Evolutionary conservation across 2,329 filamentous ascomycete genomes (phyloP).

Genomic region (Aspergillus nomiae): DNA sequence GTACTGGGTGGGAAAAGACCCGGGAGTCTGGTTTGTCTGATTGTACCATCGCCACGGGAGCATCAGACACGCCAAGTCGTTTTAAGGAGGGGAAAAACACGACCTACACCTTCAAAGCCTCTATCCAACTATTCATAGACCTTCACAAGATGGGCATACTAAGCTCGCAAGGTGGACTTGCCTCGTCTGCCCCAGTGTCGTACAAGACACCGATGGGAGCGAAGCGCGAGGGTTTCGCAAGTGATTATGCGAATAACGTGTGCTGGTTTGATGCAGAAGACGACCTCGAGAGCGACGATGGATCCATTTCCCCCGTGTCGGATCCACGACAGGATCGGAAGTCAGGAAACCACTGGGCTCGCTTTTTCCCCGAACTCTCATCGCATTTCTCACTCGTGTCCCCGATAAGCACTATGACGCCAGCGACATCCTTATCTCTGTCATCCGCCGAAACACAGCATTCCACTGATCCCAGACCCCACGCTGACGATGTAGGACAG

Average conservation of each 20-base stretch:
- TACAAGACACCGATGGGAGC: neutral
- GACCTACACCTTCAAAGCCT: neutral
- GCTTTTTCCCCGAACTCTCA: slow-evolving; percentile 35
- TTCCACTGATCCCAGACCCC: neutral
- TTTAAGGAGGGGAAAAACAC: neutral
- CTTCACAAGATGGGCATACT: neutral
- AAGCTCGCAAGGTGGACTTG: neutral
- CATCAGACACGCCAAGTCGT: neutral
- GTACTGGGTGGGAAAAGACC: neutral
- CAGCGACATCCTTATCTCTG: slow-evolving; percentile 3
- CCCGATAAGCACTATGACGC: slow-evolving; percentile 21
- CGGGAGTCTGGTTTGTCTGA: neutral
- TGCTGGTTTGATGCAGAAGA: slow-evolving; percentile 7
- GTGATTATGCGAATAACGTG: neutral
- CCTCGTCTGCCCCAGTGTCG: slow-evolving; percentile 1
- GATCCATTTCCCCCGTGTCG: slow-evolving; percentile 29
- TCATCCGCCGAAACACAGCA: neutral
- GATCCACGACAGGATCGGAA: slow-evolving; percentile 17
- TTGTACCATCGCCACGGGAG: neutral
- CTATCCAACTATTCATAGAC: neutral
- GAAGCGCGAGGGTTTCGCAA: neutral
- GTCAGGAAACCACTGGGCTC: slow-evolving; percentile 24
- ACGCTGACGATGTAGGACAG: slow-evolving; percentile 2
- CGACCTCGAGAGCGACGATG: slow-evolving; percentile 10
- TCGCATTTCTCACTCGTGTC: slow-evolving; percentile 30